These are phyloP conservation scores for Citrus glauca DNA, from an alignment of 345 rosid genomes.

Conservation along the genomic window DNA sequence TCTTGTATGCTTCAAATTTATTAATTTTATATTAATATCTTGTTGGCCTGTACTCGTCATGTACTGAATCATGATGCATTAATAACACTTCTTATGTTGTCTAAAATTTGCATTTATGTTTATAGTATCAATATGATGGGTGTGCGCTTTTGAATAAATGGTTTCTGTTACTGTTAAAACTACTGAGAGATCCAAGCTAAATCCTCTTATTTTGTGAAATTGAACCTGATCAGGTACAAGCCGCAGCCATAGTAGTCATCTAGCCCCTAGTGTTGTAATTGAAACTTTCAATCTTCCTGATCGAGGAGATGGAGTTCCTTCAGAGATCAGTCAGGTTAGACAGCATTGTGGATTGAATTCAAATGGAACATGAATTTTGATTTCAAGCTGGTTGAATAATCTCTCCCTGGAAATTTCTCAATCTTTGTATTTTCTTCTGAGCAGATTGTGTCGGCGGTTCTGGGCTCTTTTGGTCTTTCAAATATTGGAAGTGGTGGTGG, in stretches of 20 bases:
- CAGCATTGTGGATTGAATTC: constrained; percentile 14
- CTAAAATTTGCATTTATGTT: background rate
- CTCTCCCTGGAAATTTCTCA: background rate
- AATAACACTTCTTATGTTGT: background rate
- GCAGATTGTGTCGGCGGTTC: constrained; percentile 76
- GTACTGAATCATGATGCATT: background rate
- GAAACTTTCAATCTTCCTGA: constrained; percentile 67
- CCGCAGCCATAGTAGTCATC: constrained; percentile 29
- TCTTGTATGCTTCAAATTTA: background rate
- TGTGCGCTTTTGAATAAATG: background rate
- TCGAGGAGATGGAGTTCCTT: constrained; percentile 70
- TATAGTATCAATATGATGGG: background rate
- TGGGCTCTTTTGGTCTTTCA: constrained; percentile 64
- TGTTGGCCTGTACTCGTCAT: background rate
- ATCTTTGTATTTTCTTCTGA: constrained; percentile 15
- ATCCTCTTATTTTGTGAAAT: constrained; percentile 19
- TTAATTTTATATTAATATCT: background rate
- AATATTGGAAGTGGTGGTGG: constrained; percentile 43
- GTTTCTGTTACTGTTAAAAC: background rate
- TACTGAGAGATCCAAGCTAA: background rate
- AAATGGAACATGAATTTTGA: background rate
- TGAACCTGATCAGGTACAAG: constrained; percentile 39
- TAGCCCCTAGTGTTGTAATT: constrained; percentile 52
- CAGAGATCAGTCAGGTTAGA: constrained; percentile 65
- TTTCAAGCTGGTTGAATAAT: constrained; percentile 5